Base-by-base conservation (phyloP, 345 rosid genomes). In the Lepidium sativum region DNA sequence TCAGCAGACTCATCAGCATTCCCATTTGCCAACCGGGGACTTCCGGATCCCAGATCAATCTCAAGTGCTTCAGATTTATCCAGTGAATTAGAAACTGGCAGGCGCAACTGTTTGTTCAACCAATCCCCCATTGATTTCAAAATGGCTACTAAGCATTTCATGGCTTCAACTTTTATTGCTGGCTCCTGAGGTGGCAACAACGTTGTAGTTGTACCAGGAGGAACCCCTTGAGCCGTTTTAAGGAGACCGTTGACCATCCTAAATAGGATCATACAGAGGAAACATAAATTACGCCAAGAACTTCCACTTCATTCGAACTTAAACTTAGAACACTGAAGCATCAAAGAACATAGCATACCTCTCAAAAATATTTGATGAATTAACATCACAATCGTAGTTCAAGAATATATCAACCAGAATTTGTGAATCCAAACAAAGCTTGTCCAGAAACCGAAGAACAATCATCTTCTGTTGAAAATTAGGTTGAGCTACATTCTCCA, bases 371-470 rank as follows among this genome's bases (percentile, higher is more conserved):
- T 90, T 90, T 23, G 97, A 81, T 14, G 99, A 94, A 77, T 88
- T 94, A 78, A 90, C 96, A 85, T 94, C 99, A 65, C 99, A 94
- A 53, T 94, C 99, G 60, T 94, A 94, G 82, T 94, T 94, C 61
- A 88, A 79, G 79, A 94, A 94, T 68, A 94, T 86, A 77, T 94
- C 99, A 41, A 94, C 99, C 70, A 90, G 77, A 63, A 90, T 90
- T 82, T 94, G 99, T 67, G 99, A 88, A 82, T 94, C 99, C 79
- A 80, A 78, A 71, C 95, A 85, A 65, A 94, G 89, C 81, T 85
- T 94, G 67, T 90, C 97, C 48, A 94, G 62, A 83, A 94, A 94
- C 69, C 95, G 88, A 77, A 94, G 99, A 75, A 94, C 97, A 72
- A 82, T 90, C 86, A 88, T 83, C 85, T 94, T 94, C 87, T 86